Evolutionary conservation across 1,284 basidiomycete genomes (phyloP), one percentile per base, ranked within the genome.

Genomic region (Somion occarium): DNA sequence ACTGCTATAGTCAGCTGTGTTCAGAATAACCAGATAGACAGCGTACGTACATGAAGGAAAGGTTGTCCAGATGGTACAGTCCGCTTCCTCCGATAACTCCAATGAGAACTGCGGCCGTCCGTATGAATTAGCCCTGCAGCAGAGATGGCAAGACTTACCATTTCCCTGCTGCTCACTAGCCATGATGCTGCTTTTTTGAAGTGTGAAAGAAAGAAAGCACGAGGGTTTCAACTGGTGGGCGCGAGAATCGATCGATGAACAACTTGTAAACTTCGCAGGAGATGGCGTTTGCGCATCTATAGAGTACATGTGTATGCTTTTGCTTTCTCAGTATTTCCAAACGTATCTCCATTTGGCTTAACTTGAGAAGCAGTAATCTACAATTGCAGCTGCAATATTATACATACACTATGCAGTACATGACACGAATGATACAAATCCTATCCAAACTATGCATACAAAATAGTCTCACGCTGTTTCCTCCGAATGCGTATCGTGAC

Each of bases 61-160:
- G 73, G 69, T 93, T 93, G 67, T 94, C 89, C 48, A 96, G 77
- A 67, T 93, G 84, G 74, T 95, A 96, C 23, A 93, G 69, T 7
- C 90, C 90, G 58, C 85, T 90, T 26, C 91, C 90, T 23, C 90
- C 91, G 55, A 93, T 92, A 50, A 91, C 83, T 42, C 90, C 90
- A 53, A 93, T 77, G 37, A 91, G 73, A 23, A 90, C 87, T 89
- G 60, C 12, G 23, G 18, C n/a, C n/a, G 12, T 15, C 19, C 15
- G 23, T 9, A 26, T 38, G 19, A 27, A 48, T 19, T 19, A 38
- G 3, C 18, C 24, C 23, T 27, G n/a, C 11, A 27, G 7, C 13
- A n/a, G 18, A 22, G n/a, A n/a, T n/a, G 11, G 30, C 3, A 27
- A 5, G 11, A 46, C 53, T 38, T 27, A 55, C 56, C 56, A 24